These are phyloP conservation scores for Gracilaria domingensis DNA, from an alignment of 23 red algal species.

Conservation along the genomic window DNA sequence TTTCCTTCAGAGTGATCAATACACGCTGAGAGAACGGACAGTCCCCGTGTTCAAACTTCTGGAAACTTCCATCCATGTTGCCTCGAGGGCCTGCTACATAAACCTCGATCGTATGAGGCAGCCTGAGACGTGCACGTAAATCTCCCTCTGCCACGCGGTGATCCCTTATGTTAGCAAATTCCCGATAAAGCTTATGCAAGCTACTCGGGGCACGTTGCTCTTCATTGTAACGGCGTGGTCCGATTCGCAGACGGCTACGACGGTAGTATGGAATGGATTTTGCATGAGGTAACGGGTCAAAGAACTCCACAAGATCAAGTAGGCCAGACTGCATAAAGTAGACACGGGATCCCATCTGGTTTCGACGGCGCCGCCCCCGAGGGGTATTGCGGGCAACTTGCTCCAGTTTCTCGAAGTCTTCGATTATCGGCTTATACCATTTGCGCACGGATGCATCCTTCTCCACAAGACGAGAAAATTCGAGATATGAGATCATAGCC, in stretches of 20 bases:
- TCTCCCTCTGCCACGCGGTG: conserved; percentile 39
- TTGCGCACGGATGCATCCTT: conserved; percentile 30
- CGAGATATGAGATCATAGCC: conserved; percentile 62
- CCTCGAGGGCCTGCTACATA: conserved; percentile 24
- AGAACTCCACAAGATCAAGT: conserved; percentile 77
- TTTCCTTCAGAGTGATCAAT: conserved; percentile 60
- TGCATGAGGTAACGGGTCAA: conserved; percentile 68
- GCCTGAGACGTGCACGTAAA: conserved; percentile 4
- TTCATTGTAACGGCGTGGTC: conserved; percentile 15
- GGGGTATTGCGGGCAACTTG: neutral
- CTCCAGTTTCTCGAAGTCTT: conserved; percentile 65
- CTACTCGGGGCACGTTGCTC: conserved; percentile 52
- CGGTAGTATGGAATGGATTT: conserved; percentile 59
- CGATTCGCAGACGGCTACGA: conserved; percentile 69
- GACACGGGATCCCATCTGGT: conserved; percentile 35
- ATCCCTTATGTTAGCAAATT: conserved; percentile 68
- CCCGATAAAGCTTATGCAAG: conserved; percentile 62
- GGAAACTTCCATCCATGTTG: neutral
- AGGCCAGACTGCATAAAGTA: conserved; percentile 67
- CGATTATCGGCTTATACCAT: conserved; percentile 56
- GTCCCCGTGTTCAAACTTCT: conserved; percentile 42
- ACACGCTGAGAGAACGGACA: conserved; percentile 83
- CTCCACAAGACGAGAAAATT: conserved; percentile 60
- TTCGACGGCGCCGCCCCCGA: conserved; percentile 5
- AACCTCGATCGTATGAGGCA: conserved; percentile 49